Evolutionary conservation across 176 grass and related monocot species (phyloP).

Genomic region (Musa acuminata): DNA sequence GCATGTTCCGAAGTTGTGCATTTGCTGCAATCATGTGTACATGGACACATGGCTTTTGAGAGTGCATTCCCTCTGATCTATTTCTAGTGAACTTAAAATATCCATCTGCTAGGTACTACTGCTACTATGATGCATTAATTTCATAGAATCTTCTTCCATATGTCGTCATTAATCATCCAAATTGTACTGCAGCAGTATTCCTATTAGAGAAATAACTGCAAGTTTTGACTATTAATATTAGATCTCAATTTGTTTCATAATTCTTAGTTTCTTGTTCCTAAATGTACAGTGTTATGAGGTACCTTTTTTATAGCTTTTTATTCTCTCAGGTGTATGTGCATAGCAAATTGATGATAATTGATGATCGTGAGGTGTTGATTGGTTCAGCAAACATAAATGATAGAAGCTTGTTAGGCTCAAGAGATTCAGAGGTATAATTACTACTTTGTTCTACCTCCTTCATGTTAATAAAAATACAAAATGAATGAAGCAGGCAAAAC

Average conservation of each 20-base stretch:
- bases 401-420: constrained; percentile 74
- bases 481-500: not conserved
- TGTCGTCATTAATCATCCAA: not conserved
- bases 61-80: too few relatives aligned
- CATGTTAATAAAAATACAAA: not conserved
- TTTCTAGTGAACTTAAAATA: too few relatives aligned
- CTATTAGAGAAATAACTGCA: not conserved
- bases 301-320: not conserved
- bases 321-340: constrained; percentile 67
- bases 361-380: constrained; percentile 55
- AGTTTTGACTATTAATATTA: too few relatives aligned
- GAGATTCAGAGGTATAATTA: constrained; percentile 71
- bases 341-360: constrained; percentile 89
- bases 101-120: too few relatives aligned
- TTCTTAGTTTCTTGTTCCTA: not conserved
- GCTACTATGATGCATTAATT: too few relatives aligned
- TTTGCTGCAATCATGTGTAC: too few relatives aligned
- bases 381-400: constrained; percentile 92
- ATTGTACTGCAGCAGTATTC: not conserved
- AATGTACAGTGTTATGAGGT: not conserved
- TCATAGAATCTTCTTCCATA: too few relatives aligned
- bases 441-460: not conserved
- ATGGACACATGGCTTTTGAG: too few relatives aligned
- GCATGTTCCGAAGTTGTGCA: too few relatives aligned
- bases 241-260: not conserved